Base-by-base conservation (phyloP, 306 rosid species). In the Rosa multiflora region DNA sequence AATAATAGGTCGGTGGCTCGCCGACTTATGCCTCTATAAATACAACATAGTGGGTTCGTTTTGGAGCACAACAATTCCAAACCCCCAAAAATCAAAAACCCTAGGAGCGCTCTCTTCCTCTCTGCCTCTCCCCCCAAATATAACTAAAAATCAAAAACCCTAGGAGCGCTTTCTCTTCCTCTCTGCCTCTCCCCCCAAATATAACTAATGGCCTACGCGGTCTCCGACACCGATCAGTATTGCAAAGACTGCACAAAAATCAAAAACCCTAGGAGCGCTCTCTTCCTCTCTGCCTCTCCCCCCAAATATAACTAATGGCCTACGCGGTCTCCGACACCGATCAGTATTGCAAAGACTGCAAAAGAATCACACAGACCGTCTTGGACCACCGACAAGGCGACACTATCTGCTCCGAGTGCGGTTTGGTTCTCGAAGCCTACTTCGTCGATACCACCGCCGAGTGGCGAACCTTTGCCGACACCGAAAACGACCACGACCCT, bases 351-450 rank as follows among this genome's bases (percentile, higher is more conserved):
- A 1, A 7, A 3, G 70, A 63, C 5, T 83, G 81, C 76, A 56
- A 66, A 21, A 0, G 62, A 32, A 3, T n/a, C 20, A 44, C 78
- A 6, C 7, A 67, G 0, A 4, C 77, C 2, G 76, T 80, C 23
- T 26, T 35, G 11, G 84, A 83, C 56, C 76, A 66, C 68, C 15
- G 0, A 0, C 12, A 58, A 2, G 82, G 80, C 12, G 58, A 78
- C 80, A 59, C 62, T 13, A 74, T 83, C 23, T 83, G 86, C 77
- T 47, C 63, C 10, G 70, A 58, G 8, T 74, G 86, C 67, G 83
- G 86, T 18, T 6, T 78, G 0, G 43, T 83, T n/a, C 80, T 83
- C 6, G 72, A 59, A 12, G 40, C 73, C 11, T 20, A 5, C 9
- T 37, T 3, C 70, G 55, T 72, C 18, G 79, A 70, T 37, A 49